Evolutionary conservation across 1,284 basidiomycete genomes (phyloP).

Genomic region (Trametes polyzona): DNA sequence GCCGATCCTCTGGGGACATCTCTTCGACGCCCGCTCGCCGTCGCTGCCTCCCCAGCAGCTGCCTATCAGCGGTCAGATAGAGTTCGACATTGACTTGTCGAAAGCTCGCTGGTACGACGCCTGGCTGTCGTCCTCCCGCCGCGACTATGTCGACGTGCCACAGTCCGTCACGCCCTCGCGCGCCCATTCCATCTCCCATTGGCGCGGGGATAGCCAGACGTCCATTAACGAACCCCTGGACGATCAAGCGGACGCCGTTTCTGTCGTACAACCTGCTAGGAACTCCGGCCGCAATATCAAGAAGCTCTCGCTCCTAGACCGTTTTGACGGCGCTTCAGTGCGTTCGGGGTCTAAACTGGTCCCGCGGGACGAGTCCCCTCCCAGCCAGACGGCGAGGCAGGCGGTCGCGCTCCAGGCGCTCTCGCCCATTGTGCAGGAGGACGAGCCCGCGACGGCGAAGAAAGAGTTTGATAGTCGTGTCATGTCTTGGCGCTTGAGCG

Average conservation of each 20-base stretch:
- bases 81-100: conserved; percentile 76
- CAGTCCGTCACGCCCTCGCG: conserved; percentile 44
- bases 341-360: conserved; percentile 37
- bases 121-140: conserved; percentile 59
- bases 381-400: conserved; percentile 35
- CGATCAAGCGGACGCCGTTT: conserved; percentile 40
- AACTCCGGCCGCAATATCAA: conserved; percentile 55
- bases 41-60: conserved; percentile 42
- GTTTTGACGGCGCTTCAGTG: conserved; percentile 50
- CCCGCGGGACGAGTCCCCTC: conserved; percentile 31
- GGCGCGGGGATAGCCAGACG: conserved; percentile 57
- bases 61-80: conserved; percentile 70
- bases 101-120: conserved; percentile 75
- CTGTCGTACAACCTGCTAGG: conserved; percentile 25
- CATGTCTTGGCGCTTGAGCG: conserved; percentile 65
- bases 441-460: conserved; percentile 52
- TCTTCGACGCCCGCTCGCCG: conserved; percentile 54
- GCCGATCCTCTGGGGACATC: conserved; percentile 69
- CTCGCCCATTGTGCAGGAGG: conserved; percentile 65
- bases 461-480: conserved; percentile 58
- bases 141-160: conserved; percentile 49
- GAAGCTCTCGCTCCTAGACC: conserved; percentile 70
- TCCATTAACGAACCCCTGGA: conserved; percentile 52
- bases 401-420: conserved; percentile 35
- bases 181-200: conserved; percentile 51